Percentiles rank a stretch among this genome's conserved stretches.
These are phyloP conservation scores for Pascua guehoae DNA, from an alignment of 1,284 basidiomycete genomes.

Conservation along the genomic window DNA sequence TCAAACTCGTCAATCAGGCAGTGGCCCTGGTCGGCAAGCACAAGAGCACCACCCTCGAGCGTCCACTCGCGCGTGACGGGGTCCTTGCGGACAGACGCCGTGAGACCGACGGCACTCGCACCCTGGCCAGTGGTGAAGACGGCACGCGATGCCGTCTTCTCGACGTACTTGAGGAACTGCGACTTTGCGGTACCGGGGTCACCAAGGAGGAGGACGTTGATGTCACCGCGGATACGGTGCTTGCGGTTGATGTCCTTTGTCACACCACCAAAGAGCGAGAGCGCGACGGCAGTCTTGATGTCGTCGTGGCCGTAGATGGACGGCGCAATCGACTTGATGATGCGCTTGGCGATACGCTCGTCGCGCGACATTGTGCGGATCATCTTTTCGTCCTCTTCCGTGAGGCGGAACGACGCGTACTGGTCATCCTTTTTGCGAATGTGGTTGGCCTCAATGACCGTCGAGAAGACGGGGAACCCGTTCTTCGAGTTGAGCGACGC, in stretches of 20 bases:
- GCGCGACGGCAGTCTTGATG: slow-evolving; percentile 95
- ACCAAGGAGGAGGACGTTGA: slow-evolving; percentile 91
- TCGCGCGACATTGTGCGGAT: slow-evolving; percentile 84
- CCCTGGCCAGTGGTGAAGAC: slow-evolving; percentile 99
- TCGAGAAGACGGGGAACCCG: slow-evolving; percentile 98
- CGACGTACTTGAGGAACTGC: slow-evolving; percentile 97
- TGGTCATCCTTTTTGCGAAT: slow-evolving; percentile 92
- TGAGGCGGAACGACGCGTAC: slow-evolving; percentile 92
- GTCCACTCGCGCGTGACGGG: slow-evolving; percentile 98
- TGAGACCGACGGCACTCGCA: slow-evolving; percentile 95
- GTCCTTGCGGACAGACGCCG: slow-evolving; percentile 95
- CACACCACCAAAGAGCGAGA: slow-evolving; percentile 91
- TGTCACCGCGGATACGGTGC: slow-evolving; percentile 93
- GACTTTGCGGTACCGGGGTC: slow-evolving; percentile 99
- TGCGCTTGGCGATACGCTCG: slow-evolving; percentile 91
- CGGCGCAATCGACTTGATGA: slow-evolving; percentile 96
- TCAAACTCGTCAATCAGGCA: slow-evolving; percentile 99
- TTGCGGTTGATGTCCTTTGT: slow-evolving; percentile 95
- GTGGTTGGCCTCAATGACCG: slow-evolving; percentile 95
- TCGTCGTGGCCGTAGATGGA: slow-evolving; percentile 99
- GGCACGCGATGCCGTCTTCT: slow-evolving; percentile 95
- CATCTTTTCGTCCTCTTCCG: slow-evolving; percentile 91
- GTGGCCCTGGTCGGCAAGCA: slow-evolving; percentile 96
- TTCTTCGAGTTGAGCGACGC: slow-evolving; percentile 97
- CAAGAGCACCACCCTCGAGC: slow-evolving; percentile 93